Evolutionary conservation across 306 rosid genomes (phyloP).

Genomic region (Trifolium repens): DNA sequence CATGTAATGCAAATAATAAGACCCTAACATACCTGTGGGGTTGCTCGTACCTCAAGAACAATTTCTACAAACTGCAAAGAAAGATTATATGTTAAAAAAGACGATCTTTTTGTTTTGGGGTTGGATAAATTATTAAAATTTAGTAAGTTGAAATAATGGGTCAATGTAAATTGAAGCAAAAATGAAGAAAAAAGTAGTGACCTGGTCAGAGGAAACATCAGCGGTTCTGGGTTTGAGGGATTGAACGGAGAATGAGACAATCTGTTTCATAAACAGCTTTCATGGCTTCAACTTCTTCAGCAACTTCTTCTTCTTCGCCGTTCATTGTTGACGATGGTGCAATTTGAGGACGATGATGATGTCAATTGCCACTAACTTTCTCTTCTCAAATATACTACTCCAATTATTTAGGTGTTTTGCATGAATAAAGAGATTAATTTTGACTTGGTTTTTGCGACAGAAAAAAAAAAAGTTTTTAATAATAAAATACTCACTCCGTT

Average conservation of each 20-base stretch:
- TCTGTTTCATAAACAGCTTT: slow-evolving; percentile 74
- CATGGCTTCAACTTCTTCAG: slow-evolving; percentile 73
- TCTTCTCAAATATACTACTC: too few species aligned
- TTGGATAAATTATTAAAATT: background rate
- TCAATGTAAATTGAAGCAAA: background rate
- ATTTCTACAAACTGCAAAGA: slow-evolving; percentile 76
- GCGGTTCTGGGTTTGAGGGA: slow-evolving; percentile 84
- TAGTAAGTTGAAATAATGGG: background rate
- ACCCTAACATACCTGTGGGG: slow-evolving; percentile 55
- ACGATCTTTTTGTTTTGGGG: background rate
- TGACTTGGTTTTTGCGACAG: too few species aligned
- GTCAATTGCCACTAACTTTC: too few species aligned
- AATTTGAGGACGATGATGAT: too few species aligned
- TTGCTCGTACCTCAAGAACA: slow-evolving; percentile 56
- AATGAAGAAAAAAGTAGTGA: background rate
- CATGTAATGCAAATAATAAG: background rate
- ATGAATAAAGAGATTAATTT: too few species aligned
- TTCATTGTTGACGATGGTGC: too few species aligned
- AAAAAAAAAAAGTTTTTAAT: too few species aligned
- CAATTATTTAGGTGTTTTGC: too few species aligned
- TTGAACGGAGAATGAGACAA: slow-evolving; percentile 55
- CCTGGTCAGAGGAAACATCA: slow-evolving; percentile 81
- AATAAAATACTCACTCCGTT: too few species aligned
- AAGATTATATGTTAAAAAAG: background rate
- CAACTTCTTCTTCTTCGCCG: slow-evolving; percentile 14